These are phyloP conservation scores for Teunomyces cretensis DNA, from an alignment of 805 yeast genomes.

Conservation along the genomic window DNA sequence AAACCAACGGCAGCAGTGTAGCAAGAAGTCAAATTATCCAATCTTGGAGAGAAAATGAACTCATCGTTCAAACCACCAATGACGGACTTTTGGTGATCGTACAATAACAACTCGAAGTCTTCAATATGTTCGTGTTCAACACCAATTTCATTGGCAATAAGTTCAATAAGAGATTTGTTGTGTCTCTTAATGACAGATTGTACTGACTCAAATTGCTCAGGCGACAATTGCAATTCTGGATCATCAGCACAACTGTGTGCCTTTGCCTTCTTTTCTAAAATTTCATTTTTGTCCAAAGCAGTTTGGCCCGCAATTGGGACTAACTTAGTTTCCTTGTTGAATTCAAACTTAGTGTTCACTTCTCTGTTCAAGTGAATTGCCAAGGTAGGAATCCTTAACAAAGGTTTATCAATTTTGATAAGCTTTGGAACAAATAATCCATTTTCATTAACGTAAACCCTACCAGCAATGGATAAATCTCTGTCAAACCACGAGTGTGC, in stretches of 20 bases:
- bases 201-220: slow-evolving; percentile 62
- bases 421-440: slow-evolving; percentile 62
- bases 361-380: slow-evolving; percentile 89
- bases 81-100: slow-evolving; percentile 78
- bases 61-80: slow-evolving; percentile 90
- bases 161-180: slow-evolving; percentile 63
- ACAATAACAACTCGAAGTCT: slow-evolving; percentile 85
- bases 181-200: slow-evolving; percentile 72
- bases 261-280: slow-evolving; percentile 8
- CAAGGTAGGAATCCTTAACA: slow-evolving; percentile 88
- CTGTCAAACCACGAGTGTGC: slow-evolving; percentile 98
- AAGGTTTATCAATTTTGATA: slow-evolving; percentile 78
- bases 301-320: slow-evolving; percentile 78
- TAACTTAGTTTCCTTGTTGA: slow-evolving; percentile 84
- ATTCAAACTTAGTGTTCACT: slow-evolving; percentile 75
- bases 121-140: slow-evolving; percentile 61
- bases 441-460: slow-evolving; percentile 64
- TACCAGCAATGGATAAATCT: slow-evolving; percentile 87
- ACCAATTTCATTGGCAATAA: slow-evolving; percentile 65
- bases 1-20: slow-evolving; percentile 76
- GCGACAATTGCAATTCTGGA: slow-evolving; percentile 46
- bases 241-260: slow-evolving; percentile 47
- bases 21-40: slow-evolving; percentile 88
- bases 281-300: slow-evolving; percentile 22
- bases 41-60: slow-evolving; percentile 86